These are phyloP conservation scores for Tylopilus sp. DNA, from an alignment of 1,284 basidiomycete species.

Conservation along the genomic window DNA sequence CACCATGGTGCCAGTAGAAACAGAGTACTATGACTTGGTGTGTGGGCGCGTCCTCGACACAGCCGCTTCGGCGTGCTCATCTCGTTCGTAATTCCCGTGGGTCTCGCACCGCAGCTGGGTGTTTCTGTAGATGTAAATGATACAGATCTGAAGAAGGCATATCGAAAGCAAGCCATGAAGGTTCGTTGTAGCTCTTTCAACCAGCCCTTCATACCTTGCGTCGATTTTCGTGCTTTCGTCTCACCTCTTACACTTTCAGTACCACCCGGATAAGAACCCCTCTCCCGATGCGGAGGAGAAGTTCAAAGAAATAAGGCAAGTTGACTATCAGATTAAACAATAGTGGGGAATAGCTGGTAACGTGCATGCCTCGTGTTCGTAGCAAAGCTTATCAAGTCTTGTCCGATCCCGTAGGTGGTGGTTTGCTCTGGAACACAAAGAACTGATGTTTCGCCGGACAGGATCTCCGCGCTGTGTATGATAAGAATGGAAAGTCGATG, in stretches of 20 bases:
- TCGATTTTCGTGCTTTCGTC: background rate
- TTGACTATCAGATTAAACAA: slow-evolving; percentile 15
- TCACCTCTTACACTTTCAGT: slow-evolving; percentile 43
- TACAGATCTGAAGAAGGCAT: slow-evolving; percentile 89
- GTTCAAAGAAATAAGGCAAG: slow-evolving; percentile 89
- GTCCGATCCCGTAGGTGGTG: slow-evolving; percentile 65
- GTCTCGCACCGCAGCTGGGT: slow-evolving; percentile 36
- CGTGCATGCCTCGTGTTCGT: slow-evolving; percentile 19
- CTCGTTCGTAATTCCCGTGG: background rate
- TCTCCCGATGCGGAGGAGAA: slow-evolving; percentile 84
- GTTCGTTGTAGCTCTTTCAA: slow-evolving; percentile 39
- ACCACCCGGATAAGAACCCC: slow-evolving; percentile 91
- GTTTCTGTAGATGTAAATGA: slow-evolving; percentile 54
- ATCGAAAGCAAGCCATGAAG: slow-evolving; percentile 92
- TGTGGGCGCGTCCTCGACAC: slow-evolving; percentile 17
- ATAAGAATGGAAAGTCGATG: slow-evolving; percentile 91
- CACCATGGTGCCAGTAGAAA: slow-evolving; percentile 56
- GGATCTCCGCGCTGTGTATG: slow-evolving; percentile 87
- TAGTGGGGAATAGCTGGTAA: slow-evolving; percentile 23
- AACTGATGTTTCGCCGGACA: slow-evolving; percentile 35
- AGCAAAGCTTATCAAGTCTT: slow-evolving; percentile 91
- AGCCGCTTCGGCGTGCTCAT: background rate
- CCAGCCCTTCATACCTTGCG: background rate
- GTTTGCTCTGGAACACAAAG: slow-evolving; percentile 13
- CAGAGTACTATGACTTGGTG: slow-evolving; percentile 64